Evolutionary conservation across 805 yeast genomes (phyloP).

Genomic region (Candida hungchunana): DNA sequence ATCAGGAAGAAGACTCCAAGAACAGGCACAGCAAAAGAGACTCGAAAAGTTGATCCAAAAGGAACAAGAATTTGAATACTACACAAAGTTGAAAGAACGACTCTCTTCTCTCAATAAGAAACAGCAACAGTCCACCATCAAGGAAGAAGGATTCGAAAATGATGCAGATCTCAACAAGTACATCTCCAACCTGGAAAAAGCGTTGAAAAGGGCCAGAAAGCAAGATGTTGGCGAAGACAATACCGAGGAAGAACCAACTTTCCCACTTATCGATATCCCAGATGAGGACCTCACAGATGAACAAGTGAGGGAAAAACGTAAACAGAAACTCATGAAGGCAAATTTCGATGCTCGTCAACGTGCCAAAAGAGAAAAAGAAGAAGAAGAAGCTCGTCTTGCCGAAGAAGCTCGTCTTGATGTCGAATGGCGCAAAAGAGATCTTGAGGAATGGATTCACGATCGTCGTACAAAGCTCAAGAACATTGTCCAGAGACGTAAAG

Average conservation of each 20-base stretch:
- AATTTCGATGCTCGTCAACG: slow-evolving; percentile 85
- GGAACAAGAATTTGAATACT: slow-evolving; percentile 76
- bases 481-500: slow-evolving; percentile 60
- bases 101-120: slow-evolving; percentile 47
- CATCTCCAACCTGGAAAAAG: slow-evolving; percentile 56
- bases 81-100: slow-evolving; percentile 50
- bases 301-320: slow-evolving; percentile 79
- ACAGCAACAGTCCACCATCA: slow-evolving; percentile 50
- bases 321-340: slow-evolving; percentile 77
- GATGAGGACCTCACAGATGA: slow-evolving; percentile 81
- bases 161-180: slow-evolving; percentile 68
- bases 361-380: slow-evolving; percentile 72
- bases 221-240: slow-evolving; percentile 60
- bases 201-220: slow-evolving; percentile 63
- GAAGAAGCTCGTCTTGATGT: slow-evolving; percentile 62
- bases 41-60: slow-evolving; percentile 75
- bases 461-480: slow-evolving; percentile 58
- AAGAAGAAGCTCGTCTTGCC: slow-evolving; percentile 54
- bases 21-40: slow-evolving; percentile 84
- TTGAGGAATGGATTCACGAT: slow-evolving; percentile 73
- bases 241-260: slow-evolving; percentile 43
- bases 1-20: slow-evolving; percentile 84
- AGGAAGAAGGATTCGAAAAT: slow-evolving; percentile 74
- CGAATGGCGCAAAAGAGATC: slow-evolving; percentile 72
- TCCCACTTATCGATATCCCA: slow-evolving; percentile 75